Percentiles rank a stretch among this genome's conserved stretches.
Evolutionary conservation across 2,329 filamentous ascomycete genomes (phyloP).

Genomic region (Fusarium caatingaense): DNA sequence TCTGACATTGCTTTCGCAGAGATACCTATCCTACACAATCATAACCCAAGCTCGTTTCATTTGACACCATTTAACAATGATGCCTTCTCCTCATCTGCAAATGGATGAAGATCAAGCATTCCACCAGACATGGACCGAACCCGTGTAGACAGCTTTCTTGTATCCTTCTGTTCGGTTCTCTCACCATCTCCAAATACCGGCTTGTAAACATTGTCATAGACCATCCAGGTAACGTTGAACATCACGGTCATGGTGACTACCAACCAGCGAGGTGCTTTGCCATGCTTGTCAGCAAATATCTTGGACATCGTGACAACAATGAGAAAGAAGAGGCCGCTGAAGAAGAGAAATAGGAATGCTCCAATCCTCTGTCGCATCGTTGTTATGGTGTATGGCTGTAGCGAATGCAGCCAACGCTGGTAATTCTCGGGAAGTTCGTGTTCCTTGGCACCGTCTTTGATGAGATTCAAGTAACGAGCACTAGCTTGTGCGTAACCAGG

Average conservation of each 20-base stretch:
- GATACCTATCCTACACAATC: neutral
- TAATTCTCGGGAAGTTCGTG: conserved; percentile 85
- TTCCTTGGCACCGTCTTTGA: conserved; percentile 82
- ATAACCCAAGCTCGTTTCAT: neutral
- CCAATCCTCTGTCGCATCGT: conserved; percentile 74
- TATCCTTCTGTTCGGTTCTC: conserved; percentile 59
- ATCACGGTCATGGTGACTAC: conserved; percentile 61
- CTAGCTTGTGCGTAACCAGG: conserved; percentile 84
- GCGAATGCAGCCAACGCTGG: conserved; percentile 73
- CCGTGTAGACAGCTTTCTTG: conserved; percentile 6
- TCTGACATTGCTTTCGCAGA: neutral
- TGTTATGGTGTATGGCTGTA: conserved; percentile 79
- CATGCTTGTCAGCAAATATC: conserved; percentile 72
- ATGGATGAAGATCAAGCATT: conserved; percentile 9
- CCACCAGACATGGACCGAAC: conserved; percentile 15
- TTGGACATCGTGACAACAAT: conserved; percentile 58
- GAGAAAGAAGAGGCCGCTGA: conserved; percentile 68
- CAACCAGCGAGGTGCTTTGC: conserved; percentile 76
- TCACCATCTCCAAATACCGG: conserved; percentile 88
- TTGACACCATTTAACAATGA: conserved; percentile 27
- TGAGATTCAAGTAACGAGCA: conserved; percentile 82
- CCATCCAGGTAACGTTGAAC: conserved; percentile 61
- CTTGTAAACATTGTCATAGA: conserved; percentile 62
- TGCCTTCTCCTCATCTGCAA: conserved; percentile 45
- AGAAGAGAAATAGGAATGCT: conserved; percentile 66